phyloP scores from a whole-genome alignment of 2,329 filamentous ascomycete genomes.

The Intubia oerlemansii region DNA sequence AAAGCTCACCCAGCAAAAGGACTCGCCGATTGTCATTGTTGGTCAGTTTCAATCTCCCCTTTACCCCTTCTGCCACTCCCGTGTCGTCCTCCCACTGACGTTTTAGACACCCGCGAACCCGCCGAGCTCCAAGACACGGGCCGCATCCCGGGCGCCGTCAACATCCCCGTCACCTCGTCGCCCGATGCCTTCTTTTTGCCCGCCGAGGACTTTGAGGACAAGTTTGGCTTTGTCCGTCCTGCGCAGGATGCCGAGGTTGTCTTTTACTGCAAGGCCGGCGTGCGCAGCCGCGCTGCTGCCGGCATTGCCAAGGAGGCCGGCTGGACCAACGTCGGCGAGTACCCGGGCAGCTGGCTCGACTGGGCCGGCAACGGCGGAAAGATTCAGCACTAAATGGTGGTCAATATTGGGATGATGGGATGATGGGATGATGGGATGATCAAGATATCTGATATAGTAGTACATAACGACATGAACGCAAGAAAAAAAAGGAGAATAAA shows the following conservation, averaged over 20 bases:
- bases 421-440: too few species aligned
- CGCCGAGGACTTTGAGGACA: constrained; percentile 60
- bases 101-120: constrained; percentile 61
- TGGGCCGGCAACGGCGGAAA: constrained; percentile 57
- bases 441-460: too few species aligned
- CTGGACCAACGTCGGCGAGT: constrained; percentile 51
- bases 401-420: too few species aligned
- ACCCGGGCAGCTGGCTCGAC: constrained; percentile 59
- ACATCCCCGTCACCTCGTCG: constrained; percentile 57
- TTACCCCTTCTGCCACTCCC: too few species aligned
- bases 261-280: constrained; percentile 87
- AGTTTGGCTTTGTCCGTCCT: constrained; percentile 58
- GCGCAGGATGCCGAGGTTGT: constrained; percentile 36
- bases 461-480: too few species aligned
- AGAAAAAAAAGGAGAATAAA: too few species aligned
- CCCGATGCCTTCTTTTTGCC: constrained; percentile 63
- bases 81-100: too few species aligned
- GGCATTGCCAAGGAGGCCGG: constrained; percentile 56
- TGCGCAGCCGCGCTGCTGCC: constrained; percentile 60
- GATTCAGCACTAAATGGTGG: constrained; percentile 24
- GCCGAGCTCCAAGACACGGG: constrained; percentile 40
- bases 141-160: constrained; percentile 60
- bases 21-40: constrained; percentile 21
- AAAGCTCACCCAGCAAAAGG: constrained; percentile 13
- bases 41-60: too few species aligned